Conservation (phyloP, 441 rosid species). For the Eugenia klotzschiana region DNA sequence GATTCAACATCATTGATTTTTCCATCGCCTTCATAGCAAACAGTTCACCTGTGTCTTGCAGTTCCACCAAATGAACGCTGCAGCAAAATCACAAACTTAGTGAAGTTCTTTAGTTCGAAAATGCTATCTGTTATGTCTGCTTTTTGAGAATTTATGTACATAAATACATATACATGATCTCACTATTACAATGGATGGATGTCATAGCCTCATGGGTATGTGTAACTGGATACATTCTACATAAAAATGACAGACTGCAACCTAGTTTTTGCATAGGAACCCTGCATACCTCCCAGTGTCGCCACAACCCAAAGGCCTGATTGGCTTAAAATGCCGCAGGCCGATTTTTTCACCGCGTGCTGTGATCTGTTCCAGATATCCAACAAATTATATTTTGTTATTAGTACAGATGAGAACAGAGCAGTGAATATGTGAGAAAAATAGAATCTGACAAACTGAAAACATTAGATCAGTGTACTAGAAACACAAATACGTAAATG, state of each 20-base stretch:
- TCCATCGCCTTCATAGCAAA: constrained; percentile 99
- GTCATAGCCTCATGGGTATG: neutral
- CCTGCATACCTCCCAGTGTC: constrained; percentile 88
- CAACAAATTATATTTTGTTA: neutral
- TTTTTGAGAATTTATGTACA: neutral
- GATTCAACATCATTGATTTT: constrained; percentile 74
- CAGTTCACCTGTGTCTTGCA: constrained; percentile 52
- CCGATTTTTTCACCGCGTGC: constrained; percentile 64
- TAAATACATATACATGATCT: neutral
- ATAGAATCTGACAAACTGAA: neutral
- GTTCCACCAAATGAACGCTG: constrained; percentile 92
- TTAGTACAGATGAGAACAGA: neutral
- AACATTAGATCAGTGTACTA: neutral
- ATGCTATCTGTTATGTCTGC: neutral
- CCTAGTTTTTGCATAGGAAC: neutral
- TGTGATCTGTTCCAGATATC: constrained; percentile 37
- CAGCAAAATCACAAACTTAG: neutral
- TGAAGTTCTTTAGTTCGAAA: neutral
- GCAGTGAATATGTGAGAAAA: neutral
- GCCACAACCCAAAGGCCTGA: constrained; percentile 91
- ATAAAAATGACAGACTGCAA: neutral
- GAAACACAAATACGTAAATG: neutral
- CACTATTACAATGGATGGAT: neutral
- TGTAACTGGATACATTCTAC: neutral
- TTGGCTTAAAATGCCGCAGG: constrained; percentile 80